phyloP scores from a whole-genome alignment of 108 stramenopile species.

The Nitzschia inconspicua region DNA sequence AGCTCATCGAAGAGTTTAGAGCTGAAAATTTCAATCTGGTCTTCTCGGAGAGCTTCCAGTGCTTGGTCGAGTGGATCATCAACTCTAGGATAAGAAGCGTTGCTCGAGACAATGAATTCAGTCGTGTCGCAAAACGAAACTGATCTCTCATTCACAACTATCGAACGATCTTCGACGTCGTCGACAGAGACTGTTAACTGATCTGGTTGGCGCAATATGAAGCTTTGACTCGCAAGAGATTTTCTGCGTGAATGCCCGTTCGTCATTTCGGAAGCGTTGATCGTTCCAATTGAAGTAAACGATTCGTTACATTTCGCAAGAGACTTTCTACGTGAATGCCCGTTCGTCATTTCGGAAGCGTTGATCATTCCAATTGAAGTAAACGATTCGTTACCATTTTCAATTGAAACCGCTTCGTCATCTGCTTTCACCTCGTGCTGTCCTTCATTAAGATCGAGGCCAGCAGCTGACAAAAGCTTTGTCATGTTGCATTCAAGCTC shows the following conservation, averaged over 20 bases:
- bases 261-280: no score
- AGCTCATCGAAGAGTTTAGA: not conserved
- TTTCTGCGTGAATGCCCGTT: slow-evolving; percentile 22
- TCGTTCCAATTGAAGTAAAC: not conserved
- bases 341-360: no score
- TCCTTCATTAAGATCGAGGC: no score
- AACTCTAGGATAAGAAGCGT: not conserved
- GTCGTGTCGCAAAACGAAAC: slow-evolving; percentile 11
- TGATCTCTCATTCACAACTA: slow-evolving; percentile 8
- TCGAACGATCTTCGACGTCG: not conserved
- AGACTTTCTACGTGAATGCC: slow-evolving; percentile 15
- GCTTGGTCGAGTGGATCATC: not conserved
- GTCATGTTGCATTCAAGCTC: slow-evolving; percentile 21
- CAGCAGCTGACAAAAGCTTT: no score
- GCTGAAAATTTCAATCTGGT: not conserved
- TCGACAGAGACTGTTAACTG: not conserved
- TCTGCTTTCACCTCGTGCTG: not conserved
- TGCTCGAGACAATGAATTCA: slow-evolving; percentile 5
- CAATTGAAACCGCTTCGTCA: no score
- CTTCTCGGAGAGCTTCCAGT: not conserved
- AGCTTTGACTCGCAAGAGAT: slow-evolving; percentile 16
- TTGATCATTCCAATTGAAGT: no score
- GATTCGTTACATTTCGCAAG: not conserved
- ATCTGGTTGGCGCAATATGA: slow-evolving; percentile 12
- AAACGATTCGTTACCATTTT: not conserved